Evolutionary conservation across 495 filamentous ascomycete species (phyloP).

Genomic region (Tuber calosporum): DNA sequence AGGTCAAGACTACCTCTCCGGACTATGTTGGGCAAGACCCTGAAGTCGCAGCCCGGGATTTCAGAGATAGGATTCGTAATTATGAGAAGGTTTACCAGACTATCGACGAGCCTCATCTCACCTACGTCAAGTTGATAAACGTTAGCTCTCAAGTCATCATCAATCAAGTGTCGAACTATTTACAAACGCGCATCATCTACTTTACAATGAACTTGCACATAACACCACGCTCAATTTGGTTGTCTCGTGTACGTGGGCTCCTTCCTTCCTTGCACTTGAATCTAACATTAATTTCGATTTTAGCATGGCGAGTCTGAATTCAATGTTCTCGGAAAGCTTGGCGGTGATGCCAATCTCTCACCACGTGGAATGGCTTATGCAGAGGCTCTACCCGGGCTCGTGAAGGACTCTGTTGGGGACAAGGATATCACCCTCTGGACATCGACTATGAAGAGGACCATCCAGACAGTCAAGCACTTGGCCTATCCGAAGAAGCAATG

Average conservation of each 20-base stretch:
- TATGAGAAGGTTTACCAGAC: conserved; percentile 95
- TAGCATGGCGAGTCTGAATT: conserved; percentile 91
- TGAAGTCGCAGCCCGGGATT: conserved; percentile 79
- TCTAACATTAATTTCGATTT: conserved; percentile 23
- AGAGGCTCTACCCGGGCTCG: conserved; percentile 66
- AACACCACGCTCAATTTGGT: conserved; percentile 92
- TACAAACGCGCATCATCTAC: conserved; percentile 92
- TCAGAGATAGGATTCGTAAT: conserved; percentile 86
- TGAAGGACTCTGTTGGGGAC: conserved; percentile 68
- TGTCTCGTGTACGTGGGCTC: conserved; percentile 66
- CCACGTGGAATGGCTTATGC: conserved; percentile 83
- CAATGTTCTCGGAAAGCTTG: conserved; percentile 81
- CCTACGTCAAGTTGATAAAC: conserved; percentile 95
- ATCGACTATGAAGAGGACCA: conserved; percentile 86
- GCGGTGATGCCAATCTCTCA: conserved; percentile 82
- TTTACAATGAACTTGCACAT: conserved; percentile 98
- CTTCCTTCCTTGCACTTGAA: background rate
- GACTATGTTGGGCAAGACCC: conserved; percentile 94
- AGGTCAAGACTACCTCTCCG: conserved; percentile 93
- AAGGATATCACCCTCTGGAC: conserved; percentile 79
- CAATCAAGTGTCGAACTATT: conserved; percentile 92
- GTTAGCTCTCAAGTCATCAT: conserved; percentile 92
- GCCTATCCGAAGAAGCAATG: conserved; percentile 89
- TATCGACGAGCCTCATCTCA: conserved; percentile 75
- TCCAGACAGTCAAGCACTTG: conserved; percentile 78